phyloP scores from a whole-genome alignment of 2,329 filamentous ascomycete genomes.

The Pseudofabraea citricarpa region DNA sequence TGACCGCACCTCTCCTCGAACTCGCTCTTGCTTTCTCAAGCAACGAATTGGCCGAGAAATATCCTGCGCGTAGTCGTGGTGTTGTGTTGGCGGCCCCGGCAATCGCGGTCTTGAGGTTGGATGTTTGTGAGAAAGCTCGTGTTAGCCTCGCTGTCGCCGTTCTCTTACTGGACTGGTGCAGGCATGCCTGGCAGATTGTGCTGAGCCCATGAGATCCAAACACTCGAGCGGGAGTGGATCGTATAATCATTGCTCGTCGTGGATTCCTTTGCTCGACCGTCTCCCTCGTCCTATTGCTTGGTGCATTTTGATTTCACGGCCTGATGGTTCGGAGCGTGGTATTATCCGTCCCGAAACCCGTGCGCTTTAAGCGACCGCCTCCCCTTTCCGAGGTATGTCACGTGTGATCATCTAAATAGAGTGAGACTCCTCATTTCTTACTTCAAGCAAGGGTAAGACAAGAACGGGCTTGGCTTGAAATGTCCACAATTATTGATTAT shows the following conservation, averaged over 20 bases:
- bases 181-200: conserved; percentile 20
- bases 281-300: no score
- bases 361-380: no score
- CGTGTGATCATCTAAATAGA: neutral
- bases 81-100: conserved; percentile 9
- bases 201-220: conserved; percentile 19
- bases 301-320: no score
- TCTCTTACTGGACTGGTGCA: conserved; percentile 9
- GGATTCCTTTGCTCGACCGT: conserved; percentile 1
- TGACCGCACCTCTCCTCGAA: conserved; percentile 15
- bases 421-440: no score
- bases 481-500: no score
- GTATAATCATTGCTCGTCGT: conserved; percentile 26
- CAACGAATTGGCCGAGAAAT: conserved; percentile 23
- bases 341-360: no score
- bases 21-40: conserved; percentile 15
- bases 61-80: conserved; percentile 19
- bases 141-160: conserved; percentile 9
- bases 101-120: conserved; percentile 16
- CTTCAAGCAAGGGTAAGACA: no score
- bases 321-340: no score
- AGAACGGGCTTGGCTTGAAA: no score
- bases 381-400: no score
- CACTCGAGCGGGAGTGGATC: conserved; percentile 17
- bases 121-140: conserved; percentile 20